These are phyloP conservation scores for Stenocarpella maydis DNA, from an alignment of 2,329 filamentous ascomycete species.

Conservation along the genomic window DNA sequence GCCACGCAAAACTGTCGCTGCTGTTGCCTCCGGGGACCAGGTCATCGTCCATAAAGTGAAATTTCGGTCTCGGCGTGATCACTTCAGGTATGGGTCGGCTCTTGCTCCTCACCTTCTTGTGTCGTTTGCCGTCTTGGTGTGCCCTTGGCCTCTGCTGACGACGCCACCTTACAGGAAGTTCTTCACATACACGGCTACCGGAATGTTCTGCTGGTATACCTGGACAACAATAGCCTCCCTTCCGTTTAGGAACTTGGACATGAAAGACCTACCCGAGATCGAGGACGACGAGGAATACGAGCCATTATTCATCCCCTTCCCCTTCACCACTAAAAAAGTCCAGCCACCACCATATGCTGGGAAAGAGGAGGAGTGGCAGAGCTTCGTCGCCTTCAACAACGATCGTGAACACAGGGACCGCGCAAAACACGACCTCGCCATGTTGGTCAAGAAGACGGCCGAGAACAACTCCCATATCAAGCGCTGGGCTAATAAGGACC, in stretches of 20 bases:
- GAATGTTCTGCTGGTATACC: constrained; percentile 51
- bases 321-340: constrained; percentile 62
- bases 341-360: constrained; percentile 60
- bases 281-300: constrained; percentile 54
- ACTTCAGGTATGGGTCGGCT: constrained; percentile 9
- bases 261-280: constrained; percentile 46
- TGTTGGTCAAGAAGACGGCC: constrained; percentile 52
- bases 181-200: constrained; percentile 37
- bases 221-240: constrained; percentile 56
- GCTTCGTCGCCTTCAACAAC: constrained; percentile 66
- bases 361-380: constrained; percentile 69
- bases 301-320: constrained; percentile 67
- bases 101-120: not conserved
- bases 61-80: not conserved
- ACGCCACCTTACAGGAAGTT: constrained; percentile 11
- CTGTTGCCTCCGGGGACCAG: constrained; percentile 26
- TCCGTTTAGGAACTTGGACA: constrained; percentile 54
- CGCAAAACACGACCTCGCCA: constrained; percentile 58
- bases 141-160: not conserved
- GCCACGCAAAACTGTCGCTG: constrained; percentile 7
- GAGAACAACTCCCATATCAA: constrained; percentile 53
- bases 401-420: constrained; percentile 56
- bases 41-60: constrained; percentile 26
- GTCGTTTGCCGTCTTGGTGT: not conserved
- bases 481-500: constrained; percentile 51